phyloP scores from a whole-genome alignment of 1,284 basidiomycete genomes.

The Heliocybe sulcata region DNA sequence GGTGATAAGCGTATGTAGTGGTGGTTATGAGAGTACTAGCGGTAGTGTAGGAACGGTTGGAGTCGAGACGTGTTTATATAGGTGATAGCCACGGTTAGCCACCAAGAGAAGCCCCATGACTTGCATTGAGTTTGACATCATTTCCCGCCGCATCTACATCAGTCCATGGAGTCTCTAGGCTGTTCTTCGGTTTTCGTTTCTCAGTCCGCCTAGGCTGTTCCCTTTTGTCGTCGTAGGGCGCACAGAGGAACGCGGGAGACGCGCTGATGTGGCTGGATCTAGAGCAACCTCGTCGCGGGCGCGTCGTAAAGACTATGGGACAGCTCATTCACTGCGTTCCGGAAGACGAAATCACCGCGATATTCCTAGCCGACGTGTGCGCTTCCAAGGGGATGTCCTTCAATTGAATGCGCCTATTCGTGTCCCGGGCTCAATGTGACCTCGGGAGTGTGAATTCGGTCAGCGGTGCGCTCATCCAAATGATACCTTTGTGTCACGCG shows the following conservation, averaged over 20 bases:
- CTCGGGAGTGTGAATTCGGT: neutral
- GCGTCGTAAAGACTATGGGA: neutral
- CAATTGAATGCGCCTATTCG: neutral
- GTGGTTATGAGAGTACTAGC: neutral
- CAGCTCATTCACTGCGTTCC: neutral
- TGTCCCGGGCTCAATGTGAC: neutral
- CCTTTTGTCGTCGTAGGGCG: neutral
- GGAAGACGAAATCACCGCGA: neutral
- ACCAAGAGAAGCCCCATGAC: neutral
- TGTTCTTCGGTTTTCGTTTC: neutral
- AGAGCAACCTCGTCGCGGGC: neutral
- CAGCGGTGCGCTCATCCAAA: neutral
- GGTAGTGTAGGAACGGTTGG: neutral
- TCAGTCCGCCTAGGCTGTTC: neutral
- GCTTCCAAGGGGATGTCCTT: neutral
- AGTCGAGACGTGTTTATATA: neutral
- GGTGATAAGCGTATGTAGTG: constrained; percentile 7
- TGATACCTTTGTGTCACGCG: neutral
- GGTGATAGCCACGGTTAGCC: neutral
- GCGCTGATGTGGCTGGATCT: neutral
- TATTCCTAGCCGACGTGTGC: neutral
- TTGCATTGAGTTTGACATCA: neutral
- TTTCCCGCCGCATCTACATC: neutral
- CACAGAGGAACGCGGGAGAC: neutral
- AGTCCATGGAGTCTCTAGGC: neutral